Evolutionary conservation across 306 rosid species (phyloP), one percentile per base, ranked within the genome.

Genomic region (Vigna unguiculata): DNA sequence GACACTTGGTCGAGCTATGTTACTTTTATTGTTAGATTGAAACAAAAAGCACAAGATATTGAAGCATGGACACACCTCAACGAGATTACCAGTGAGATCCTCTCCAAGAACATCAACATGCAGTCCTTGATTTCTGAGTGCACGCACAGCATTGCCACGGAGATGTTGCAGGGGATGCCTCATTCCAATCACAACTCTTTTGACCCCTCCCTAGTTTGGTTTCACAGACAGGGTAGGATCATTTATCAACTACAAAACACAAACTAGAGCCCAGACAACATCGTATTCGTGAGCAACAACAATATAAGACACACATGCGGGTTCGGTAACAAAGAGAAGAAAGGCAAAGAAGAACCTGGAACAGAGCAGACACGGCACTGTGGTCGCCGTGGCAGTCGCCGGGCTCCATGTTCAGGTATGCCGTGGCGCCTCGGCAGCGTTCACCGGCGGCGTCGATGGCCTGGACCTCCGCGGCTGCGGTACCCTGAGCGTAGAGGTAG

Each of bases 151-250:
- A 72, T 81, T 89, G 60, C 99, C 97, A 55, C 97, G 88, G 12
- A 90, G 85, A 85, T 92, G 97, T 78, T 83, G 93, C 86, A 95
- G 57, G 11, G 97, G 99, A 76, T 92, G 97, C 64, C 99, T 90
- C 83, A 95, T 78, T 68, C 99, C 99, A 71, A 95, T 80, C 66
- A 95, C 97, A 53, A 92, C 98, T 77, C 93, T 91, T 76, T 52
- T 64, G 75, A 95, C 80, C 82, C 97, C 97, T 80, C 96, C 96
- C 97, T 94, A 86, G 83, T 86, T 76, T 71, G 43, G 79, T 82
- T 71, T 83, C 83, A 85, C 71, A 81, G 10, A 68, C 59, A 77
- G 13, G 53, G 14, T 78, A 78, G 47, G 16, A 21, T 82, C 84
- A 69, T 54, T 83, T 66, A 71, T 66, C 84, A 83, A 83, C 78